Percentiles rank a stretch among this genome's conserved stretches.
phyloP scores from a whole-genome alignment of 352 stramenopile species.

The Globisporangium mamillatum region DNA sequence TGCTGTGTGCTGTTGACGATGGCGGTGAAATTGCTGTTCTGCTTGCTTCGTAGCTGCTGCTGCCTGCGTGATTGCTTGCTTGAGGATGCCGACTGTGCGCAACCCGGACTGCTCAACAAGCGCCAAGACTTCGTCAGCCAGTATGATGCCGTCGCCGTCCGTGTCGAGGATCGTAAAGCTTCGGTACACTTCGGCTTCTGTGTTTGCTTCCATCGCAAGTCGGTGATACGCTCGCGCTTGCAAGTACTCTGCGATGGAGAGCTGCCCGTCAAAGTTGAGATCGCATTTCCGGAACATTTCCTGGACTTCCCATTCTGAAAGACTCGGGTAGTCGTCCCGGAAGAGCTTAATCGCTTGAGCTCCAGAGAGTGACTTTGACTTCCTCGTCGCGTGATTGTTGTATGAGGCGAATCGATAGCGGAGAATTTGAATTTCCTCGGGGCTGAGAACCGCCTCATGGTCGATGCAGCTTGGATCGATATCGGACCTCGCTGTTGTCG shows the following conservation, averaged over 20 bases:
- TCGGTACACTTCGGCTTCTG: constrained; percentile 46
- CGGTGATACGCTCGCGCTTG: constrained; percentile 54
- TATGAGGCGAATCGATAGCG: constrained; percentile 43
- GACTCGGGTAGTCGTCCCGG: constrained; percentile 52
- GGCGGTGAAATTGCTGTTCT: constrained; percentile 3
- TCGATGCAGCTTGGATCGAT: constrained; percentile 26
- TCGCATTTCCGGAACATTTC: constrained; percentile 60
- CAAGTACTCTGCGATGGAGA: constrained; percentile 59
- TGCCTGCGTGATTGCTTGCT: constrained; percentile 43
- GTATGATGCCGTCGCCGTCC: constrained; percentile 51
- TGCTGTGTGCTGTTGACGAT: background rate
- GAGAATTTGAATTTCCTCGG: constrained; percentile 47
- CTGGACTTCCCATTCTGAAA: constrained; percentile 63
- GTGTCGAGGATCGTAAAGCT: constrained; percentile 70
- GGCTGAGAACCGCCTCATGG: constrained; percentile 36
- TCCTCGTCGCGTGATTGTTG: background rate
- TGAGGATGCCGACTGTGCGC: constrained; percentile 41
- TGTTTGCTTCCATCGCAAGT: constrained; percentile 51
- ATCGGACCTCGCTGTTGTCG: background rate
- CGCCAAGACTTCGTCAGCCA: constrained; percentile 42
- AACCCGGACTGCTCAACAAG: constrained; percentile 52
- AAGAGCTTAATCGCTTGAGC: constrained; percentile 58
- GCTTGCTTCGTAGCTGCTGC: constrained; percentile 38
- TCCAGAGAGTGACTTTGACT: constrained; percentile 26
- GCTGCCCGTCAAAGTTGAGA: constrained; percentile 50